Evolutionary conservation across 176 grass and related monocot genomes (phyloP), one percentile per base, ranked within the genome.

Genomic region (Elymus sibiricus): DNA sequence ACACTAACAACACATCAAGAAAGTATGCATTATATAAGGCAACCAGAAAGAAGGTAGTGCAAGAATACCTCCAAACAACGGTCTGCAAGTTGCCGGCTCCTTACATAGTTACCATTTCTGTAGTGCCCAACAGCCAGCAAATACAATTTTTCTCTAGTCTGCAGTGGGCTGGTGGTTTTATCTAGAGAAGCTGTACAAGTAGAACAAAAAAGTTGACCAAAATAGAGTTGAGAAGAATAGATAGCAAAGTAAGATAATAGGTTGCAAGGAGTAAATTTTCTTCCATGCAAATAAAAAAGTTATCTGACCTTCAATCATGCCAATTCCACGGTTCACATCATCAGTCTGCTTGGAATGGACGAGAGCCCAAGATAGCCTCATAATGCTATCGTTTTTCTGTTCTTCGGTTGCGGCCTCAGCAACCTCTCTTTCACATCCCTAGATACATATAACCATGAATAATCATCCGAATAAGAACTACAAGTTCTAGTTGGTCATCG

Each of bases 331-430:
- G 64, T 95, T 98, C 70, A 98, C 91, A 86, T 98, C 93, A 43
- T 93, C 93, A 7, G 85, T 76, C 7, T 94, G 82, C 87, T 70
- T 94, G 38, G 96, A 98, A 73, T 98, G 96, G 51, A 98, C 96
- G 64, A 98, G 96, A 55, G 96, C 93, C 96, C 96, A 95, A 19
- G 96, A 98, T 29, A 95, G 84, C 88, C 96, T 98, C 96, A 98
- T 98, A 43, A 98, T 70, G 43, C 96, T 92, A 38, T 87, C 90
- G 6, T 79, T 92, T 86, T 93, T 94, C 32, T 93, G 88, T 29
- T 94, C 88, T 63, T 89, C 89, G 17, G 39, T 94, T 39, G 64
- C 40, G 64, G 91, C 81, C 53, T 94, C 86, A 12, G 58, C 70
- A 39, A 98, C 76, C 88, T 98, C 96, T 77, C 77, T 86, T 86